phyloP scores from a whole-genome alignment of 768 basidiomycete species.

The Mycena albidolilacea region DNA sequence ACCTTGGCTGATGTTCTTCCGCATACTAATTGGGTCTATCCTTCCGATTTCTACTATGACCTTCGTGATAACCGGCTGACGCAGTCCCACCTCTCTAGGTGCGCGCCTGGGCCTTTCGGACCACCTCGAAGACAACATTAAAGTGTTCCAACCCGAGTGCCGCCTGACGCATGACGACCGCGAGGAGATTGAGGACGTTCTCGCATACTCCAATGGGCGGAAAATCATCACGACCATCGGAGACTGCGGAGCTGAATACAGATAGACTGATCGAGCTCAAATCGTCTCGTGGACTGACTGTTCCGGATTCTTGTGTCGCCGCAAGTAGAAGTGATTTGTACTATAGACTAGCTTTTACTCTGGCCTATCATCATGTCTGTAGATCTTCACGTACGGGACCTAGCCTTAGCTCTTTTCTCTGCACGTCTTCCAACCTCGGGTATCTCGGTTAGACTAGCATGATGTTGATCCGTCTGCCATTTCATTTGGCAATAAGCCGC shows the following conservation, averaged over 20 bases:
- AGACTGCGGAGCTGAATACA: constrained; percentile 90
- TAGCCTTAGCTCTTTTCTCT: neutral
- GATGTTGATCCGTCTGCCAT: no score
- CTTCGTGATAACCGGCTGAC: constrained; percentile 1
- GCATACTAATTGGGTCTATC: neutral
- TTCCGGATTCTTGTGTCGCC: neutral
- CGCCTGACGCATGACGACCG: constrained; percentile 69
- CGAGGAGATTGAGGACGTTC: constrained; percentile 71
- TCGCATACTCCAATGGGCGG: constrained; percentile 71
- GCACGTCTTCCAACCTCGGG: no score
- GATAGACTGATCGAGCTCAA: constrained; percentile 50
- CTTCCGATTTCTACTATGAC: constrained; percentile 1
- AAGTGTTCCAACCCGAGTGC: constrained; percentile 66
- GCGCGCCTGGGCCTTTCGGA: constrained; percentile 82
- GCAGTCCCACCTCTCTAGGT: constrained; percentile 55
- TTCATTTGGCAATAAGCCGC: neutral
- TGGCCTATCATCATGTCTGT: neutral
- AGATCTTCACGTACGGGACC: neutral
- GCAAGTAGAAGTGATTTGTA: neutral
- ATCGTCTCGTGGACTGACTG: neutral
- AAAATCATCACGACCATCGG: constrained; percentile 78
- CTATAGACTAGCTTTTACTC: neutral
- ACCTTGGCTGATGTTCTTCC: neutral
- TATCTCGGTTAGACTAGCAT: no score
- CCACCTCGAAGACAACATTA: constrained; percentile 77